Evolutionary conservation across 306 rosid species (phyloP).

Genomic region (Dalbergia cochinchinensis): DNA sequence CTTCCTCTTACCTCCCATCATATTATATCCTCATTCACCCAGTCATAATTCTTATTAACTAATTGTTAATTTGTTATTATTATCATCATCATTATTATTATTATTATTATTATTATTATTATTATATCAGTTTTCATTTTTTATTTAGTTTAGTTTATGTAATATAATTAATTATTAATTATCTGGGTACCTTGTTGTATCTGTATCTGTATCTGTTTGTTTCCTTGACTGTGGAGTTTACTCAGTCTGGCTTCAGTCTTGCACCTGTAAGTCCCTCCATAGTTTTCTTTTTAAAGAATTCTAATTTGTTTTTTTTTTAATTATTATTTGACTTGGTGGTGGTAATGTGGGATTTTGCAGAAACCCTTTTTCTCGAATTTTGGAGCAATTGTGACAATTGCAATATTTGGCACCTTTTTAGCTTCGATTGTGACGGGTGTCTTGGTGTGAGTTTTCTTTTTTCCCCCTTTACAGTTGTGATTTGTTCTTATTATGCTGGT

Average conservation of each 20-base stretch:
- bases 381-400: constrained; percentile 98
- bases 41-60: background rate
- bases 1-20: constrained; percentile 95
- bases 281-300: constrained; percentile 16
- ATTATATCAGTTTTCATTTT: background rate
- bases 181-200: background rate
- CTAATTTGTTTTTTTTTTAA: background rate
- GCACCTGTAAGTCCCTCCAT: constrained; percentile 77
- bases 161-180: constrained; percentile 20
- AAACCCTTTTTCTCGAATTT: constrained; percentile 98
- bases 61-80: background rate
- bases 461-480: background rate
- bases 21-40: constrained; percentile 80
- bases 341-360: constrained; percentile 52
- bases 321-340: constrained; percentile 8
- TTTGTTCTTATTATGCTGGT: constrained; percentile 8
- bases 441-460: constrained; percentile 74
- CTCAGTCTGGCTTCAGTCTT: constrained; percentile 99
- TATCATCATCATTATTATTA: background rate
- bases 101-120: background rate
- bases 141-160: constrained; percentile 16
- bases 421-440: constrained; percentile 90
- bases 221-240: constrained; percentile 73
- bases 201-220: constrained; percentile 16
- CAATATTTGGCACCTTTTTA: constrained; percentile 88